Evolutionary conservation across 2,329 filamentous ascomycete genomes (phyloP), one percentile per base, ranked within the genome.

Genomic region (Verticillium klebahnii): DNA sequence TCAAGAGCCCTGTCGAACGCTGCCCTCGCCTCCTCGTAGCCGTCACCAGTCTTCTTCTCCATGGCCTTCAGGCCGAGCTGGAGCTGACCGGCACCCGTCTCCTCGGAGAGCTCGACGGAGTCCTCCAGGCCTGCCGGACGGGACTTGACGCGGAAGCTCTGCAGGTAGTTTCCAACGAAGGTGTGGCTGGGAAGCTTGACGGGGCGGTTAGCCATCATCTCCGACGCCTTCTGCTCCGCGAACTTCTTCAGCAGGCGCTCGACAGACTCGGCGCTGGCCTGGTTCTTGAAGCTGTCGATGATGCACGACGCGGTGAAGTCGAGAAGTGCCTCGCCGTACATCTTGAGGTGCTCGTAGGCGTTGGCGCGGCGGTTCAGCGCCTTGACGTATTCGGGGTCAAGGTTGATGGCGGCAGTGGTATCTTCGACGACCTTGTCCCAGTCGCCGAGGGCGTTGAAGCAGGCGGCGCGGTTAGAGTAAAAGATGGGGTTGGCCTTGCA

Each of bases 261-360:
- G 11, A 99, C 93, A 55, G 93, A 89, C 75, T 93, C 88, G 29
- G 94, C 93, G 72, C 91, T 96, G 64, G 85, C 82, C 71, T 97
- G 91, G 76, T 95, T 98, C 79, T 91, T 90, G 84, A 99, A 99
- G 65, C 91, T 91, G 75, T 99, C 95, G 74, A 99, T 97, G 76
- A 99, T 99, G 81, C 95, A 99, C 79, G 94, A 97, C 62, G 95
- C 95, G 9, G 95, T 99, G 80, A 96, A 98, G 79, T 99, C 95
- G 66, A 99, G 86, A 9, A 99, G 88, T 56, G 95, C 94, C 74
- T 98, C 94, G 75, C 93, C 95, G 81, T 90, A 97, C 78, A 89
- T 90, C 70, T 89, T 89, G 55, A 95, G 86, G 75, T 97, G 91
- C 79, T 99, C 95, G 77, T 98, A 99, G 62, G 95, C 95, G 73